phyloP scores from a whole-genome alignment of 495 filamentous ascomycete genomes.

The Acidiella bohemica region DNA sequence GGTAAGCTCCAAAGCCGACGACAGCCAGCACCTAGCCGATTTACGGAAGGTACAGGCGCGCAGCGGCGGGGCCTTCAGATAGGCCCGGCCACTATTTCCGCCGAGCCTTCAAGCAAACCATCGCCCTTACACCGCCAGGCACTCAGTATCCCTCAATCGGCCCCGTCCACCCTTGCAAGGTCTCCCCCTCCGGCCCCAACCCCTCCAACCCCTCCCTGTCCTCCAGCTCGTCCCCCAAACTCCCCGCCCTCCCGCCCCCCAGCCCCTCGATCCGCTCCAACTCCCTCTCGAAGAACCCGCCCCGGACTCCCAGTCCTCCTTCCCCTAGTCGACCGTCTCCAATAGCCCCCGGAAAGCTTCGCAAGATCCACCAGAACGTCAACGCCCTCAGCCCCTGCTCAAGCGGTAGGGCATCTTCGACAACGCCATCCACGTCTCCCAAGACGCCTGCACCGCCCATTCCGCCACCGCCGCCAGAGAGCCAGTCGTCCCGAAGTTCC shows the following conservation, averaged over 20 bases:
- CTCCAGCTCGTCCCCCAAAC: conserved; percentile 2
- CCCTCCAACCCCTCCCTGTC: conserved; percentile 6
- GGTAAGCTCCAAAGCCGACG: no score
- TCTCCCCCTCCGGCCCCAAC: conserved; percentile 1
- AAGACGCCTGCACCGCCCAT: conserved; percentile 9
- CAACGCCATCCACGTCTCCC: conserved; percentile 77
- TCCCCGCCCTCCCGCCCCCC: conserved; percentile 7
- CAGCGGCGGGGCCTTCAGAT: no score
- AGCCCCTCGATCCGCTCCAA: conserved; percentile 56
- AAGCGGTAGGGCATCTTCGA: conserved; percentile 78
- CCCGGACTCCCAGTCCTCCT: conserved; percentile 50
- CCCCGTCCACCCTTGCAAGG: conserved; percentile 11
- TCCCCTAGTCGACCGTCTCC: neutral
- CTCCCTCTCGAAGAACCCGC: conserved; percentile 74
- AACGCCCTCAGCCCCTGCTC: conserved; percentile 78
- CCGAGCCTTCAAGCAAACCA: no score
- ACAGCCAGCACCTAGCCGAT: no score
- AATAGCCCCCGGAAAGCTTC: conserved; percentile 69
- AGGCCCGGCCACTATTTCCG: no score
- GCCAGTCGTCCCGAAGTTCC: conserved; percentile 89
- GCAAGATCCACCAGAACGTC: conserved; percentile 86
- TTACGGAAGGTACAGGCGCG: no score
- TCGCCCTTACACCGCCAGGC: no score
- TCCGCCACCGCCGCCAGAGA: conserved; percentile 49
- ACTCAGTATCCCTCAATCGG: conserved; percentile 14